Conservation (phyloP, 2,329 filamentous ascomycete species). For the Tolypocladium amazonense region DNA sequence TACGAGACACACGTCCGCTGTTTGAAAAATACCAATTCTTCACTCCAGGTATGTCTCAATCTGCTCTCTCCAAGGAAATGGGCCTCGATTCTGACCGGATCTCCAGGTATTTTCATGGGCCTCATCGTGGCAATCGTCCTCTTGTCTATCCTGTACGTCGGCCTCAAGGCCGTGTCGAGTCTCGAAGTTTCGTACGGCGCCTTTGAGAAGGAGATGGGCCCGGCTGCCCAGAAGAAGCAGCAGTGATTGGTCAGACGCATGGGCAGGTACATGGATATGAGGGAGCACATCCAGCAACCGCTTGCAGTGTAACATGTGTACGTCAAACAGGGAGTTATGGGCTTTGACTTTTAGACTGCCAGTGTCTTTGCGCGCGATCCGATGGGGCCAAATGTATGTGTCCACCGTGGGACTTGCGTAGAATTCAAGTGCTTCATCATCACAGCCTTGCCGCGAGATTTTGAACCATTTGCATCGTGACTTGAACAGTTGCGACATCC, state of each 20-base stretch:
- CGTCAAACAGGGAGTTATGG: slow-evolving; percentile 9
- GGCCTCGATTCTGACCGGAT: slow-evolving; percentile 3
- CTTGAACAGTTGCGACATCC: neutral
- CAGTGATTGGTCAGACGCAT: slow-evolving; percentile 12
- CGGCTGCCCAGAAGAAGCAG: slow-evolving; percentile 74
- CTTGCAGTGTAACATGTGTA: slow-evolving; percentile 6
- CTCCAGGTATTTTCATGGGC: slow-evolving; percentile 77
- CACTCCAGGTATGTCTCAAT: slow-evolving; percentile 54
- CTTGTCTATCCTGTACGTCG: slow-evolving; percentile 68
- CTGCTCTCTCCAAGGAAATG: neutral
- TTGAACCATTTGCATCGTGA: neutral
- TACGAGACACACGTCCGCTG: slow-evolving; percentile 39
- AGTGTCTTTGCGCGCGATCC: neutral
- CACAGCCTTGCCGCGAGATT: neutral
- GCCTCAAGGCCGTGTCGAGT: slow-evolving; percentile 63
- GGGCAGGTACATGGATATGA: neutral
- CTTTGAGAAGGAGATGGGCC: slow-evolving; percentile 93
- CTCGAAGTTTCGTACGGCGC: slow-evolving; percentile 87
- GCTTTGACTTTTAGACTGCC: neutral
- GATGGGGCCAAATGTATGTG: neutral
- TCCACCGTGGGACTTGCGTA: neutral
- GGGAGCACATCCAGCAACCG: neutral
- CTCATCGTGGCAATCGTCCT: slow-evolving; percentile 61
- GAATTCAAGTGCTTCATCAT: neutral
- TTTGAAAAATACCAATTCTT: slow-evolving; percentile 96